Percentiles rank a stretch among this genome's conserved stretches.
Evolutionary conservation across 371 early-diverging fungal genomes (phyloP).

Genomic region (Apophysomyces variabilis): DNA sequence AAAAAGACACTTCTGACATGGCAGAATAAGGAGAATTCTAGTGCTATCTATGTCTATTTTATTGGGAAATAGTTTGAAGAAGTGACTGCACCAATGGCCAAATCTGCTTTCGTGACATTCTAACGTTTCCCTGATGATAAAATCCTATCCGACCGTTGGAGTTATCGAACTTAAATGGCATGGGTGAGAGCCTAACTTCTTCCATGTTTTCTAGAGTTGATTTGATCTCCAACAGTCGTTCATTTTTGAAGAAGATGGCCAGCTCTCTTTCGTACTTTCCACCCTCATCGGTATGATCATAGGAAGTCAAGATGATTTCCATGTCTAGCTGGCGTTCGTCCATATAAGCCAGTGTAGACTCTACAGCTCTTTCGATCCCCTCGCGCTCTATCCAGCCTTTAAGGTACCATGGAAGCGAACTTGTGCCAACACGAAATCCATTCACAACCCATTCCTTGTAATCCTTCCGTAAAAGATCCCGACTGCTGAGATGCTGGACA

Average conservation of each 20-base stretch:
- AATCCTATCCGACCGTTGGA: constrained; percentile 24
- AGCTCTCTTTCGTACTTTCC: constrained; percentile 69
- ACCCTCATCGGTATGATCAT: constrained; percentile 41
- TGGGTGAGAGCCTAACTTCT: constrained; percentile 19
- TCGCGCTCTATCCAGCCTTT: constrained; percentile 54
- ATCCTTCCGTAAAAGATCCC: constrained; percentile 75
- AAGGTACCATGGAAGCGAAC: constrained; percentile 65
- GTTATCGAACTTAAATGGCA: neutral
- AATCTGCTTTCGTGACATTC: constrained; percentile 72
- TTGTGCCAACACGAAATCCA: constrained; percentile 63
- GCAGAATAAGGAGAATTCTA: neutral
- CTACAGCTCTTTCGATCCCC: constrained; percentile 24
- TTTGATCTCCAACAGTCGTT: constrained; percentile 23
- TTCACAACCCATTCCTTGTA: constrained; percentile 71
- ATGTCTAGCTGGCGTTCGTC: constrained; percentile 55
- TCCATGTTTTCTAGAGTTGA: constrained; percentile 29
- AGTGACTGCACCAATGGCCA: constrained; percentile 60
- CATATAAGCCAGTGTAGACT: constrained; percentile 38
- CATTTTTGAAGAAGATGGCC: constrained; percentile 48
- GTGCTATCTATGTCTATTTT: neutral
- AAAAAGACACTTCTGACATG: neutral
- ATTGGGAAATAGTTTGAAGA: constrained; percentile 4
- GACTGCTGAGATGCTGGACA: constrained; percentile 51
- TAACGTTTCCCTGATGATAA: constrained; percentile 59
- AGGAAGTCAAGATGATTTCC: constrained; percentile 64